Evolutionary conservation across 495 filamentous ascomycete species (phyloP).

Genomic region (Talaromyces borbonicus): DNA sequence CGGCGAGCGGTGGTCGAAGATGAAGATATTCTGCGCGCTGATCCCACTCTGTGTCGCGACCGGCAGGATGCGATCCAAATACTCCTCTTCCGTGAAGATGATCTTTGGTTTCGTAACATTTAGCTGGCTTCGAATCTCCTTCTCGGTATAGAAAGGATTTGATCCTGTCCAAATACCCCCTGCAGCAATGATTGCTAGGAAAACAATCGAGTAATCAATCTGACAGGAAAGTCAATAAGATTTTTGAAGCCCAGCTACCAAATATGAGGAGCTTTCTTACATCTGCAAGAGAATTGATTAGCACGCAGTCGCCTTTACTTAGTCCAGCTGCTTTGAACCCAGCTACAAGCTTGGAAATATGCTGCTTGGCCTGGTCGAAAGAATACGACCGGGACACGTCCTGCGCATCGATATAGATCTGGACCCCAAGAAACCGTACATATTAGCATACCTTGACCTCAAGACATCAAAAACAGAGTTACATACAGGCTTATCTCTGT

Average conservation of each 20-base stretch:
- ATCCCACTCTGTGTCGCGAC: conserved; percentile 46
- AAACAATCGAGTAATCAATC: conserved; percentile 52
- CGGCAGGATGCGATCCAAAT: conserved; percentile 38
- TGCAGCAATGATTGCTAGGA: conserved; percentile 43
- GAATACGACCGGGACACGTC: background rate
- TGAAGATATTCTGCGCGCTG: conserved; percentile 36
- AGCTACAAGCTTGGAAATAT: background rate
- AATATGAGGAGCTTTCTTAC: background rate
- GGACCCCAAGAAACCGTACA: no score
- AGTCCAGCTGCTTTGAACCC: background rate
- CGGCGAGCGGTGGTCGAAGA: conserved; percentile 41
- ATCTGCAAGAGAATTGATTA: conserved; percentile 25
- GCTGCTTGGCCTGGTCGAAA: background rate
- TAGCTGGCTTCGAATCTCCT: conserved; percentile 54
- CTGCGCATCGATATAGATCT: background rate
- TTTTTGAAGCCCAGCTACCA: background rate
- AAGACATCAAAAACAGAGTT: background rate
- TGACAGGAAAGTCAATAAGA: background rate
- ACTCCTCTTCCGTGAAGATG: conserved; percentile 43
- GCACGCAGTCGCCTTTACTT: background rate
- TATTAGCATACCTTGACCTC: background rate
- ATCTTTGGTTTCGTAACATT: conserved; percentile 42
- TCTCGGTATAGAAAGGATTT: conserved; percentile 48
- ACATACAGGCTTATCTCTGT: background rate
- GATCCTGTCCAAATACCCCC: conserved; percentile 46